Percentiles rank a stretch among this genome's conserved stretches.
Evolutionary conservation across 2,329 filamentous ascomycete genomes (phyloP).

Genomic region (Endocalyx cinctus): DNA sequence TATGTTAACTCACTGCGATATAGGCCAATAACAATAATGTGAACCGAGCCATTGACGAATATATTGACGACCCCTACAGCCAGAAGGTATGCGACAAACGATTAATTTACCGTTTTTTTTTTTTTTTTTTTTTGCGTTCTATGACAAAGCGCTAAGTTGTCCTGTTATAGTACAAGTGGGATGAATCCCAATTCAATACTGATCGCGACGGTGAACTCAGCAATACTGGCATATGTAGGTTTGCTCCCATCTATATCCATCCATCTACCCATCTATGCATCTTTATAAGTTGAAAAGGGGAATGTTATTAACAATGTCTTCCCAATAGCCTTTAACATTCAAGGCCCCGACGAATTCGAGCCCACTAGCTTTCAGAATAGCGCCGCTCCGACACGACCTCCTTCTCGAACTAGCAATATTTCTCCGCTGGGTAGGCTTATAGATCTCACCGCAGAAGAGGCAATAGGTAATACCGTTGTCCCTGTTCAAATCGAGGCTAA

Average conservation of each 20-base stretch:
- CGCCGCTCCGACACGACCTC: slow-evolving; percentile 55
- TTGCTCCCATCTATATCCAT: not conserved
- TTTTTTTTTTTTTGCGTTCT: no score
- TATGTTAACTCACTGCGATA: no score
- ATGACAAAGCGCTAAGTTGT: no score
- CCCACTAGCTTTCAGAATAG: slow-evolving; percentile 35
- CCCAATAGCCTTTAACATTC: slow-evolving; percentile 49
- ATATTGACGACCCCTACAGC: slow-evolving; percentile 41
- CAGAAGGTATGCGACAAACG: no score
- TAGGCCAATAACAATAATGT: slow-evolving; percentile 42
- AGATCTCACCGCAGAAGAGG: slow-evolving; percentile 40
- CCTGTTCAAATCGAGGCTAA: no score
- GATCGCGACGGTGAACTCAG: slow-evolving; percentile 47
- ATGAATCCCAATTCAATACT: slow-evolving; percentile 48
- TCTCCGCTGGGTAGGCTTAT: slow-evolving; percentile 52
- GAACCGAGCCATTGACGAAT: slow-evolving; percentile 47
- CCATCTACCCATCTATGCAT: slow-evolving; percentile 6
- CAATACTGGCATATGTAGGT: slow-evolving; percentile 41
- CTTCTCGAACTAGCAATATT: slow-evolving; percentile 53
- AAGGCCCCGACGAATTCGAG: slow-evolving; percentile 44
- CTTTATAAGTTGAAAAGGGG: no score
- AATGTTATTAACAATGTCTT: no score
- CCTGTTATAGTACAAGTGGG: slow-evolving; percentile 47
- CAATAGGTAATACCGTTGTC: slow-evolving; percentile 33
- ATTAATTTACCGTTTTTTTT: no score